Evolutionary conservation across 1,284 basidiomycete genomes (phyloP), one percentile per base, ranked within the genome.

Genomic region (Rhodotorula mucilaginosa): DNA sequence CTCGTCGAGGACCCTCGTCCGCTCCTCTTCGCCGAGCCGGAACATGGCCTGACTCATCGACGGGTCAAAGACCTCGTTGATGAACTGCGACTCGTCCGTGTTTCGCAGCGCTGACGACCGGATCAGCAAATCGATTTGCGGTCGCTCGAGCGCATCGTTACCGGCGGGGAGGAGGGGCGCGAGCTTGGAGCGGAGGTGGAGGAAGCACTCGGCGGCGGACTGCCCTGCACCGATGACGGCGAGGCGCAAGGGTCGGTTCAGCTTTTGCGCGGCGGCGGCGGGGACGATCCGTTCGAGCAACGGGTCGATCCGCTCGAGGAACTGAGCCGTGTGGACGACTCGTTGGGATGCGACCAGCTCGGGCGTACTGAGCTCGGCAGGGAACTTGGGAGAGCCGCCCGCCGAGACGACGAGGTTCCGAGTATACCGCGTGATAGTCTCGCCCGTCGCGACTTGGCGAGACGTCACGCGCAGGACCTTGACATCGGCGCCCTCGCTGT

Each of bases 41-140:
- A 62, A 66, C 54, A 66, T 67, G 5, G 57, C 68, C 48, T 68
- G 81, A 82, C 76, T 78, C 84, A 85, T 79, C 31, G 80, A 81
- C 46, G 87, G 86, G 77, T 87, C 85, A 72, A 87, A 88, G 13
- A 87, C 84, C 75, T 87, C 86, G 67, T 88, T 88, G 21, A 85
- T 83, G 74, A 87, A 88, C 0, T 86, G 85, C 3, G 84, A 84
- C 72, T 87, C 85, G 69, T 88, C 87, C 61, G 61, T 86, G 19
- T 86, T 86, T 67, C 84, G 85, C 56, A 87, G 77, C 0, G 85
- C 83, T 18, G 85, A 86, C 75, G 84, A 84, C 21, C 86, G 84
- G 71, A 87, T 84, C 71, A 88, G 83, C 79, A 88, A 82, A 64
- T 87, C 84, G 59, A 88, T 76, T 66, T 85, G 82, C 13, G 81